These are phyloP conservation scores for Asterochloris sp. DNA, from an alignment of 139 green algal genomes.

Conservation along the genomic window DNA sequence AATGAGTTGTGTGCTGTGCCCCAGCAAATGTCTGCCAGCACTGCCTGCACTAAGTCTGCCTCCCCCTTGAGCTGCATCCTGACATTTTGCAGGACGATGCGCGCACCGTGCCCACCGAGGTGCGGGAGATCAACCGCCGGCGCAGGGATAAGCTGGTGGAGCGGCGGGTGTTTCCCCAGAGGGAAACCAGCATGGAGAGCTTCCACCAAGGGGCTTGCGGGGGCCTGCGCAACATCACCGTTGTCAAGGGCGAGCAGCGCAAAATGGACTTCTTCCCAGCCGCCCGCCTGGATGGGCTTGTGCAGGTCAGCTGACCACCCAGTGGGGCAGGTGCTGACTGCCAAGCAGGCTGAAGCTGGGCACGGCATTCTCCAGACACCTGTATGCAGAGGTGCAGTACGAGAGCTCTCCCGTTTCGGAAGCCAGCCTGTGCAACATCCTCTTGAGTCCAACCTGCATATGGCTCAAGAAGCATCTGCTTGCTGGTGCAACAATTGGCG, in stretches of 20 bases:
- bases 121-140: conserved; percentile 50
- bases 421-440: too few relatives aligned
- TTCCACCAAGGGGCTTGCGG: conserved; percentile 56
- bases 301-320: conserved; percentile 5
- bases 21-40: too few relatives aligned
- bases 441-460: too few relatives aligned
- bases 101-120: conserved; percentile 17
- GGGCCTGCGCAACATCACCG: conserved; percentile 56
- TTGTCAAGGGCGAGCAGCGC: conserved; percentile 39
- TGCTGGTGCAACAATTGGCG: too few relatives aligned
- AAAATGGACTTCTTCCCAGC: conserved; percentile 57
- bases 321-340: background rate
- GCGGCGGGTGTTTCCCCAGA: conserved; percentile 43
- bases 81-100: conserved; percentile 2
- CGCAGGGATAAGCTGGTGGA: conserved; percentile 72
- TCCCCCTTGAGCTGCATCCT: too few relatives aligned
- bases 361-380: too few relatives aligned
- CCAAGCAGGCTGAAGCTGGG: background rate
- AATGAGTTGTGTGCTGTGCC: too few relatives aligned
- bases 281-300: conserved; percentile 66
- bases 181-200: conserved; percentile 48
- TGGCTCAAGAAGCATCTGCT: too few relatives aligned
- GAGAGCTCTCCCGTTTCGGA: too few relatives aligned
- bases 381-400: too few relatives aligned
- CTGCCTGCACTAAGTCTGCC: too few relatives aligned